Base-by-base conservation (phyloP, 129 eudicot genomes). In the Dittrichia graveolens region DNA sequence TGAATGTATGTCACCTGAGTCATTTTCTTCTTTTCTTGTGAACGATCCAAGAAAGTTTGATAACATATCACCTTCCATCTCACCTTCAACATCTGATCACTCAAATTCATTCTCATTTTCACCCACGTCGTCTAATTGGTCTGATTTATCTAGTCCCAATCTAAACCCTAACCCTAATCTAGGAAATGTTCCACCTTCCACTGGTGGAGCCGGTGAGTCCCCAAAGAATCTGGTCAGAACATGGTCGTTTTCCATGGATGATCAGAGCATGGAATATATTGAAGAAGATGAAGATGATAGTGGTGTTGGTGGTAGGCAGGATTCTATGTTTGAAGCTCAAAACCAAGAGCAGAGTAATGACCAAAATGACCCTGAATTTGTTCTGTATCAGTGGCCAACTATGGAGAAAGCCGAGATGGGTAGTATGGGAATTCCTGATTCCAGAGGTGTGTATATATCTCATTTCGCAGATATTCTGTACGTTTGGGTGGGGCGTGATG, bases 21-120 rank as follows among this genome's bases (percentile, higher is more conserved):
- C 96, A 12, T 79, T 83, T 42, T 79, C 91, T 61, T 74, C 83
- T 31, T 76, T 72, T 76, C 83, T 72, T 24, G 88, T 79, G 45
- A 78, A 67, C 10, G 92, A 76, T 67, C 69, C 85, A 13, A 71
- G 77, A 46, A 84, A 82, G 55, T 90, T 90, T 35, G 74, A 72
- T 54, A 77, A 61, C 8, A 80, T 82, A 7, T 93, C 98, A 8
- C 95, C 96, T 18, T 92, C 88, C 5, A 74, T 80, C 52, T 93
- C 98, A n/a, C 97, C 99, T 71, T 86, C 97, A 67, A 88, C 89
- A 48, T 95, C 97, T 31, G 96, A 84, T 7, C 72, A 79, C 74
- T 86, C 96, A 46, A 87, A 88, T 71, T 86, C 96, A 1, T 89
- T 87, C 71, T 81, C 96, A 48, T 85, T 85, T 67, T 92, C 98